Evolutionary conservation across 331 rosid species (phyloP).

Genomic region (Pyracantha coccinea): DNA sequence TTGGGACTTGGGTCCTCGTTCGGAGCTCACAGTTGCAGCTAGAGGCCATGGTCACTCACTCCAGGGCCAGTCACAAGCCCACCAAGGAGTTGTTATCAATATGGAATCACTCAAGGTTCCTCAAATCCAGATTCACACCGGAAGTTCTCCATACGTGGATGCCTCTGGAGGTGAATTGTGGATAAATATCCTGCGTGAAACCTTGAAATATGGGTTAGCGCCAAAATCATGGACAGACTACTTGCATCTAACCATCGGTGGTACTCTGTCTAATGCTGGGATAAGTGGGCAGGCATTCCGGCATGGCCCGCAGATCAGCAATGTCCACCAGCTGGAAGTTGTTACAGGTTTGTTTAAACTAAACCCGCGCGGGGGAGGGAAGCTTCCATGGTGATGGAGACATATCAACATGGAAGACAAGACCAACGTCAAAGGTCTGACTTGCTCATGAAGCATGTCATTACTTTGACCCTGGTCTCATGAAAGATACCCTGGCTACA

Average conservation of each 20-base stretch:
- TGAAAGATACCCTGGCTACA: constrained; percentile 5
- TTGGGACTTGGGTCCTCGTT: constrained; percentile 64
- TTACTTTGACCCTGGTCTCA: constrained; percentile 20
- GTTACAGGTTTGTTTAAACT: constrained; percentile 73
- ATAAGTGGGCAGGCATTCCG: constrained; percentile 92
- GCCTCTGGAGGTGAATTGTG: constrained; percentile 91
- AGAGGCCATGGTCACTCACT: constrained; percentile 98
- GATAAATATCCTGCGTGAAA: constrained; percentile 84
- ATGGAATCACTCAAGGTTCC: constrained; percentile 64
- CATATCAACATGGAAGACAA: constrained; percentile 1
- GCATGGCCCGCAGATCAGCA: constrained; percentile 98
- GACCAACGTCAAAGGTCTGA: constrained; percentile 25
- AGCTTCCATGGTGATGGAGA: background rate
- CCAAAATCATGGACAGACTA: constrained; percentile 99
- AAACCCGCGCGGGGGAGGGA: background rate
- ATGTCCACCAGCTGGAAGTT: constrained; percentile 86
- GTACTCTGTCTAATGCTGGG: constrained; percentile 92
- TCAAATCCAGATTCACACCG: constrained; percentile 43
- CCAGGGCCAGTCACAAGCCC: constrained; percentile 88
- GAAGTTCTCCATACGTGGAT: constrained; percentile 59
- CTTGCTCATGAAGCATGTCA: constrained; percentile 6
- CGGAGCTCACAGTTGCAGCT: constrained; percentile 77
- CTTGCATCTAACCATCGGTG: constrained; percentile 88
- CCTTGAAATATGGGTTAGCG: constrained; percentile 66
- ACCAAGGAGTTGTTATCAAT: constrained; percentile 70